Base-by-base conservation (phyloP, 176 grass and related monocot species). In the Aegilops umbellulata region DNA sequence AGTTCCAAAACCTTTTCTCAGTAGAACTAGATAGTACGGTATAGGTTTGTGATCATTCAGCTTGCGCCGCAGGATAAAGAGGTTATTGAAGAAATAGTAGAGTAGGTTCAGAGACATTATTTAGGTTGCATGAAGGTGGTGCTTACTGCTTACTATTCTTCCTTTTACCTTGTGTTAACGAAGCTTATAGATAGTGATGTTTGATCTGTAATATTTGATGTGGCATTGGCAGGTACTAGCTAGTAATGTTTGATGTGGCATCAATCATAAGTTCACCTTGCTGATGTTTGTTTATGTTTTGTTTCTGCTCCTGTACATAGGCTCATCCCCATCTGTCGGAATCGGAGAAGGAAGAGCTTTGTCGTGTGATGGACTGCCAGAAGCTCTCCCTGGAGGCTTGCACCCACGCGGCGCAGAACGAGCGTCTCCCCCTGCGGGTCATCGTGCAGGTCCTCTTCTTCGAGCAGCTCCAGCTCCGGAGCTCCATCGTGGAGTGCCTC, bases 371-470 rank as follows among this genome's bases (percentile, higher is more conserved):
- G 88, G 90, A 94, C 90, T 97, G 94, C 86, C 92, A 97, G 62
- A 97, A 94, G 81, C 90, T 94, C 35, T 97, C 92, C 36, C 82
- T 92, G 9, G 95, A 95, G 69, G 95, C 95, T 5, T 97, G 95
- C 90, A 91, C 90, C 6, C 95, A 97, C 17, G 90, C 90, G 1
- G 92, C 93, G 0, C 92, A 93, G 80, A 97, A 97, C 25, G 89
- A 93, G 65, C 86, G 95, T 34, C 90, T 97, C 51, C 95, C 95
- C 1, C 87, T 97, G 7, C 87, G 95, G 8, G 71, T 87, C 41
- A 82, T 97, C 10, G 84, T 97, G 67, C 92, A 93, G 74, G 92
- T 97, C 9, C 88, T 97, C 71, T 97, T 97, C 87, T 97, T 94
- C 7, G 95, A 97, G 84, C 95, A 97, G 79, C 92, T 97, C 72